A percentile compares a stretch with the other conserved stretches of the same genome.
phyloP scores from a whole-genome alignment of 495 filamentous ascomycete species.

The Trichocladium antarcticum region DNA sequence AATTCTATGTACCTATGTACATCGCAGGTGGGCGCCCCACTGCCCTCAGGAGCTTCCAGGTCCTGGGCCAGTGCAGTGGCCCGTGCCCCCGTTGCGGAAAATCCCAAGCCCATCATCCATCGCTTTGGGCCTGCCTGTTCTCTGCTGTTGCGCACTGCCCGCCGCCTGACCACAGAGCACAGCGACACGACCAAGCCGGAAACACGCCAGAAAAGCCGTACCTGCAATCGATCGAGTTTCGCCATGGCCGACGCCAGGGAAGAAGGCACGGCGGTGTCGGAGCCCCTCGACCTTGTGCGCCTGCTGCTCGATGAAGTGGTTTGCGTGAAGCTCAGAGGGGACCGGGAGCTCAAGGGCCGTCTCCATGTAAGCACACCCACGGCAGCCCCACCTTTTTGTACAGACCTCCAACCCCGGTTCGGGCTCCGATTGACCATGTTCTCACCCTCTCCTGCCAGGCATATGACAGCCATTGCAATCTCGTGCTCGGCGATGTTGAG shows the following conservation, averaged over 20 bases:
- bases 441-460: conserved; percentile 47
- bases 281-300: conserved; percentile 89
- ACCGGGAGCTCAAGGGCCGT: conserved; percentile 87
- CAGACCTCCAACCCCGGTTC: neutral
- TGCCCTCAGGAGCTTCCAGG: neutral
- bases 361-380: conserved; percentile 58
- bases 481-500: conserved; percentile 94
- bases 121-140: neutral
- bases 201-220: neutral
- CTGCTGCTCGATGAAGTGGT: conserved; percentile 90
- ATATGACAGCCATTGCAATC: conserved; percentile 96
- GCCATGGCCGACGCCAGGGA: conserved; percentile 66
- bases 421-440: neutral
- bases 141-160: neutral
- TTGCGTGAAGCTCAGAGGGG: conserved; percentile 91
- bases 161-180: neutral
- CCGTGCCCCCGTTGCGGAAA: neutral
- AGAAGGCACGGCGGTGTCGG: conserved; percentile 54
- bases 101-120: neutral
- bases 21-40: no score
- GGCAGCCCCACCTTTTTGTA: neutral
- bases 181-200: neutral
- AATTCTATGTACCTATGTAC: neutral
- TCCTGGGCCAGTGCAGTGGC: neutral
- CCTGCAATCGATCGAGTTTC: neutral